Base-by-base conservation (phyloP, 176 grass and related monocot genomes). In the Aegilops umbellulata region DNA sequence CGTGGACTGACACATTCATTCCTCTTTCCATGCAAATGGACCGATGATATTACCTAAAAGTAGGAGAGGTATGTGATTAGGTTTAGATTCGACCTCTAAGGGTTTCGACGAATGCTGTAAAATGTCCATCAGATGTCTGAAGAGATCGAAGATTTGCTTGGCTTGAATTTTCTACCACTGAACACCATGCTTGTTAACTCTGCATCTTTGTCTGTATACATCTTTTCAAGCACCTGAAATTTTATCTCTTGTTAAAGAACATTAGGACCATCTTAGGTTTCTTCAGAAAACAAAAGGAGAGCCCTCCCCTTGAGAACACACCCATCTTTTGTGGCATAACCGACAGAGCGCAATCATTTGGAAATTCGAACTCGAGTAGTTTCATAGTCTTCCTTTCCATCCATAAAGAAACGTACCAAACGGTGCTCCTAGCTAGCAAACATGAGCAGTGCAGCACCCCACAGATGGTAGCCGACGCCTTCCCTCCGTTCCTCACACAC, bases 301-400 rank as follows among this genome's bases (percentile, higher is more conserved):
- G 55, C 24, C 42, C 58, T 57, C 57, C 3, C 15, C 8, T 27
- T 67, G 20, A 49, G 57, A 80, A 80, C 25, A 8, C 7, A 66
- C 7, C 55, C 41, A 12, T 67, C 19, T 84, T 88, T 68, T 15
- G 72, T 3, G 7, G 53, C 19, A 2, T 69, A 55, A 20, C 32
- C 32, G 34, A 85, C 77, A 85, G 4, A 85, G 26, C n/a, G 42
- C 2, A 26, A 29, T 6, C 57, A 72, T 79, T 84, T 55, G 75
- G 62, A 79, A 73, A 13, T 24, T 31, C 22, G 74, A 67, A 32
- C 6, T 55, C 46, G 25, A 36, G 14, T 22, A 36, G 35, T 77
- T 89, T 85, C 62, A 46, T 68, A n/a, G 69, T 80, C 58, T 35
- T 13, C 17, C 27, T 75, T 91, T 87, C 25, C 76, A 87, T 87